Evolutionary conservation across 148 eudicot genomes (phyloP).

Genomic region (Chenopodium berlandieri): DNA sequence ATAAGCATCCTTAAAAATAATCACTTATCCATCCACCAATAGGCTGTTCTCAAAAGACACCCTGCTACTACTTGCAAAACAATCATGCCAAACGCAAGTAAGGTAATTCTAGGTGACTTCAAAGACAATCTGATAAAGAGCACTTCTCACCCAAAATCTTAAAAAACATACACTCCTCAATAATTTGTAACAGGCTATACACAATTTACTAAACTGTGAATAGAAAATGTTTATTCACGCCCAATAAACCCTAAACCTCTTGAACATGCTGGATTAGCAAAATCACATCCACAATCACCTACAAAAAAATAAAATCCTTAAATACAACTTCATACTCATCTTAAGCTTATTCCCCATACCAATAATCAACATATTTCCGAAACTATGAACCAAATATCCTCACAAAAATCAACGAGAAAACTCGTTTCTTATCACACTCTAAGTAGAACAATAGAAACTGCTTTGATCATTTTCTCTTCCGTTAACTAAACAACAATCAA

Average conservation of each 20-base stretch:
- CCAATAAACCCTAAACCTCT: background rate
- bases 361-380: too few species aligned
- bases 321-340: too few species aligned
- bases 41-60: background rate
- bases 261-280: background rate
- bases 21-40: background rate
- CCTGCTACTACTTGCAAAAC: background rate
- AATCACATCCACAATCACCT: background rate
- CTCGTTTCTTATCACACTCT: too few species aligned
- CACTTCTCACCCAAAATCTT: background rate
- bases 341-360: too few species aligned
- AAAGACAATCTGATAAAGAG: background rate
- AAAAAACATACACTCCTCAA: background rate
- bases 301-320: background rate
- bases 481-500: background rate
- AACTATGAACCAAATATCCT: too few species aligned
- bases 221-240: too few species aligned
- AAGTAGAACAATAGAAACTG: background rate
- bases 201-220: too few species aligned
- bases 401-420: too few species aligned
- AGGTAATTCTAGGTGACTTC: background rate
- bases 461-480: too few species aligned
- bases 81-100: background rate
- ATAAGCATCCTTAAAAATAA: background rate
- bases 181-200: background rate